Evolutionary conservation across 306 rosid species (phyloP), one percentile per base, ranked within the genome.

Genomic region (Quercus wislizeni): DNA sequence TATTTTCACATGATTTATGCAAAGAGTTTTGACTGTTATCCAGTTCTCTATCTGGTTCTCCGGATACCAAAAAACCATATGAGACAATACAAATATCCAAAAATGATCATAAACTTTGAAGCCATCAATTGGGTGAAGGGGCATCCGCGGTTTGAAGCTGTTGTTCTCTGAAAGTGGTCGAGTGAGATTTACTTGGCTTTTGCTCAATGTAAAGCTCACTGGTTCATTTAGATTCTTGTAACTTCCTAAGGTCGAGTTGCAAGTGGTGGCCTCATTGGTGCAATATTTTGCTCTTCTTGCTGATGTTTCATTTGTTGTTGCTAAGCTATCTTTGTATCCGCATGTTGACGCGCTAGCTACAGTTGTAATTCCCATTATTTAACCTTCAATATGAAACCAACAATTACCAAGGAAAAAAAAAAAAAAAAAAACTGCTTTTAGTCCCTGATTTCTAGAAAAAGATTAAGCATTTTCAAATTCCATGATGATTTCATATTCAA

Each of bases 351-450:
- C 4, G 98, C 99, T 75, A 95, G 87, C 88, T 93, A 70, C 81
- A 93, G 96, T 73, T 91, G 99, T 7, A 97, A 78, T 87, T 96
- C 99, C 84, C 91, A 61, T 85, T 96, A 98, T 88, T 88, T 93
- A 64, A 93, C 89, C 98, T 91, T 80, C 68, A 71, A 74, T 58
- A 56, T 51, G 52, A 70, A 84, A 64, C 65, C 19, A 35, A 20
- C 72, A 61, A 79, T 69, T 65, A 82, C 30, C 51, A 64, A 23
- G 46, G 7, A 33, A 33, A 5, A 33, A 33, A 33, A 7, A 7
- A 1, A 33, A 35, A 58, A 14, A 3, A 52, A 46, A 18, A 0
- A 9, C 54, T 49, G 54, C 15, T 49, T 49, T 49, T 17, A 9
- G 9, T 15, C 56, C 33, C 15, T 18, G 52, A 56, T 1, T 74